phyloP scores from a whole-genome alignment of 257 asterid species.

The Linaria vulgaris region DNA sequence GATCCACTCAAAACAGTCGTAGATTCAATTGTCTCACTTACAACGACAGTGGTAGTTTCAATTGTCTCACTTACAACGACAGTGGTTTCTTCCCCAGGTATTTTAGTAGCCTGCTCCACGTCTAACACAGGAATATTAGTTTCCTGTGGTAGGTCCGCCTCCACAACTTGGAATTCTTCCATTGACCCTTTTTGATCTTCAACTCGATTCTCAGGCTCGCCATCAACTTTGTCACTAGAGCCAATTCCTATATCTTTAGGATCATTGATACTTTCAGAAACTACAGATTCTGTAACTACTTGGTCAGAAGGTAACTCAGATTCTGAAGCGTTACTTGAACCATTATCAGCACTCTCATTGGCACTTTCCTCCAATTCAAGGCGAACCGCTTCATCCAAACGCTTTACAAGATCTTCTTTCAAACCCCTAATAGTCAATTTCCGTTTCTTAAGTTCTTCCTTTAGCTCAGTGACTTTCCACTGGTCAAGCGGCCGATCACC shows the following conservation, averaged over 20 bases:
- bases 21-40: slow-evolving; percentile 35
- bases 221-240: slow-evolving; percentile 28
- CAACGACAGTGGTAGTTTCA: no score
- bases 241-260: slow-evolving; percentile 26
- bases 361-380: slow-evolving; percentile 39
- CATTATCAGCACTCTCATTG: slow-evolving; percentile 28
- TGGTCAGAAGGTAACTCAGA: slow-evolving; percentile 36
- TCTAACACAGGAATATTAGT: slow-evolving; percentile 27
- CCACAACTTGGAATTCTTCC: slow-evolving; percentile 31
- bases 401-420: slow-evolving; percentile 75
- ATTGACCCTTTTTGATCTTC: slow-evolving; percentile 25
- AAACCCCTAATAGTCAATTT: slow-evolving; percentile 66
- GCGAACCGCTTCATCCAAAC: slow-evolving; percentile 75
- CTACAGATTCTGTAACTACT: slow-evolving; percentile 18
- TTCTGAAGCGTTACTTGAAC: slow-evolving; percentile 25
- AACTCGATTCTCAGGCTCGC: slow-evolving; percentile 28
- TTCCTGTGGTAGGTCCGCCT: slow-evolving; percentile 33
- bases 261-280: slow-evolving; percentile 31
- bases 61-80: slow-evolving; percentile 21
- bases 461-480: slow-evolving; percentile 91
- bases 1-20: slow-evolving; percentile 27
- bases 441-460: slow-evolving; percentile 84
- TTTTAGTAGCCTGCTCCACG: slow-evolving; percentile 33
- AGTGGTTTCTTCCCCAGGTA: slow-evolving; percentile 32
- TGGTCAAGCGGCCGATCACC: slow-evolving; percentile 74